Base-by-base conservation (phyloP, 2,329 filamentous ascomycete genomes). In the Nemania serpens region DNA sequence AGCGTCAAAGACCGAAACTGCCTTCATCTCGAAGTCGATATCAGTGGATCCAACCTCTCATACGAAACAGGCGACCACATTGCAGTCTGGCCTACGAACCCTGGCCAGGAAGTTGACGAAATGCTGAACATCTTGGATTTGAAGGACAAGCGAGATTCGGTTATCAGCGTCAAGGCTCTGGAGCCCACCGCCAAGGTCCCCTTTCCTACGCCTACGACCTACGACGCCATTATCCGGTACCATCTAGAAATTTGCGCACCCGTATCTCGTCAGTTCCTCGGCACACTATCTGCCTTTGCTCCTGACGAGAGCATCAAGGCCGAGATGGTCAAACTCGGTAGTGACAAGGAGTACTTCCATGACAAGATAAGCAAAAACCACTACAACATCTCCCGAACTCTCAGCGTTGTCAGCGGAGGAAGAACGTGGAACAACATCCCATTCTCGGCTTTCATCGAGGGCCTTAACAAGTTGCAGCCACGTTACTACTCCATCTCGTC, bases 401-500 rank as follows among this genome's bases (percentile, higher is more conserved):
- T 99, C 42, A 83, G 91, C 66, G 84, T 82, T 53, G 84, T 95
- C 65, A 84, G 87, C 70, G 88, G 89, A 36, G 88, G 89, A 50
- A 81, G 91, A 76, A 87, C 87, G 61, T 99, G 95, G 91, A 81
- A 86, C 56, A 88, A 87, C 56, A 88, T 97, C 58, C 96, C 95
- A 15, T 98, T 99, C 79, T 97, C 95, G 9, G 88, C 93, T 70
- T 88, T 98, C 70, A 93, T 99, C 68, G 95, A 99, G 82, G 91
- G 92, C 67, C 78, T 99, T 63, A 91, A 88, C 78, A 98, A 97
- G 82, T 87, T 99, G 59, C 95, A 99, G 77, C 94, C 95, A 41
- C 91, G 95, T 51, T 99, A 98, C 83, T 99, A 99, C 82, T 99
- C 96, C 51, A 99, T 99, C 76, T 99, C 95, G 2, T 99, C 96